A percentile compares a stretch with the other conserved stretches of the same genome.
Evolutionary conservation across 129 eudicot species (phyloP).

Genomic region (Pseudognaphalium luteoalbum): DNA sequence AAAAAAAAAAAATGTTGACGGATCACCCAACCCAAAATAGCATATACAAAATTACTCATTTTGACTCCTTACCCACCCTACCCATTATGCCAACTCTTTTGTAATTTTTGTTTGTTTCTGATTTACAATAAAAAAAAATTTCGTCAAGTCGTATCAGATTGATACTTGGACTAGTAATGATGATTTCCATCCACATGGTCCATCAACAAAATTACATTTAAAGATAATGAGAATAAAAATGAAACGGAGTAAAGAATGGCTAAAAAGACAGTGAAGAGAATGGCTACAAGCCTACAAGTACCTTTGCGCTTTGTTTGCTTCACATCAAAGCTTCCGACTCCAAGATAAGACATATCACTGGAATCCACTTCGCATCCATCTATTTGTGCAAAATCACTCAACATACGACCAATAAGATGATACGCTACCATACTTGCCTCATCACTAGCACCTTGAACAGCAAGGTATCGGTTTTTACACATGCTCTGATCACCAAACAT

Average conservation of each 20-base stretch:
- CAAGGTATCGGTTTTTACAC: slow-evolving; percentile 49
- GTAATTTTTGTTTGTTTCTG: too few species aligned
- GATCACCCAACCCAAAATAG: too few species aligned
- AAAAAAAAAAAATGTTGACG: too few species aligned
- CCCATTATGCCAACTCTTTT: too few species aligned
- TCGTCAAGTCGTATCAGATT: too few species aligned
- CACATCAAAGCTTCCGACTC: slow-evolving; percentile 13
- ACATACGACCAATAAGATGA: slow-evolving; percentile 52
- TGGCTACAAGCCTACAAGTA: slow-evolving; percentile 11
- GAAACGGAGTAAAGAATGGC: not conserved
- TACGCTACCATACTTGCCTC: slow-evolving; percentile 61
- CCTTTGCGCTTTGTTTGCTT: slow-evolving; percentile 21
- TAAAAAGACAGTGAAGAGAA: slow-evolving; percentile 15
- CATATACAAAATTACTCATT: too few species aligned
- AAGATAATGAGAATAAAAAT: not conserved
- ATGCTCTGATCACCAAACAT: slow-evolving; percentile 28
- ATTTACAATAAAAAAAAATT: too few species aligned
- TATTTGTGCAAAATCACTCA: slow-evolving; percentile 51
- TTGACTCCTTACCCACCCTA: too few species aligned
- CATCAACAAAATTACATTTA: not conserved
- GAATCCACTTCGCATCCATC: slow-evolving; percentile 42
- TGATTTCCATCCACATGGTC: too few species aligned
- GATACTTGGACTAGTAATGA: too few species aligned
- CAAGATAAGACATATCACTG: slow-evolving; percentile 51
- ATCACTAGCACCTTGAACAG: slow-evolving; percentile 74